Conservation (phyloP, 2,329 filamentous ascomycete genomes). For the Aspergillus costaricaensis region DNA sequence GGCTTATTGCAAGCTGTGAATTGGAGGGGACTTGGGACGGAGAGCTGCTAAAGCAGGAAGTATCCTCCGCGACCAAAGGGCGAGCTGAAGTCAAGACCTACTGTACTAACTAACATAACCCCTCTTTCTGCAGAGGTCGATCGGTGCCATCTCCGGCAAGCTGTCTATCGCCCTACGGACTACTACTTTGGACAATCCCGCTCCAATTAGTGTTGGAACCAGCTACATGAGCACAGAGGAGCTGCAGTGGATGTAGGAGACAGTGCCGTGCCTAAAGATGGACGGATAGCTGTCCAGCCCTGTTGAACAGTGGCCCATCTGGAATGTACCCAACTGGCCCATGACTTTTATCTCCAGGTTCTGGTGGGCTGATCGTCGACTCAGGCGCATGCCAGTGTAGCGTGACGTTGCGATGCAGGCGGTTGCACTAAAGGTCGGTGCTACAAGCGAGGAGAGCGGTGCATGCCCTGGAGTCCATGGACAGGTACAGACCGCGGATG, state of each 20-base stretch:
- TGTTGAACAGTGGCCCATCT: slow-evolving; percentile 1
- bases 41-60: background rate
- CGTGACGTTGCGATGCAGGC: slow-evolving; percentile 7
- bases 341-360: background rate
- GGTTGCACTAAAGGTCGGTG: background rate
- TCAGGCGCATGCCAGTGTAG: slow-evolving; percentile 5
- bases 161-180: background rate
- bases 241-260: background rate
- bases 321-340: background rate
- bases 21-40: background rate
- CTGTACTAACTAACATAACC: background rate
- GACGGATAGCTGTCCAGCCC: background rate
- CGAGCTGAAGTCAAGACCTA: background rate
- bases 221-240: background rate
- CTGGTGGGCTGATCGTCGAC: slow-evolving; percentile 11
- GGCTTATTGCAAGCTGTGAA: background rate
- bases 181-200: background rate
- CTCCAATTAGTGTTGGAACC: background rate
- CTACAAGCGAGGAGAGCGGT: background rate
- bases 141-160: background rate
- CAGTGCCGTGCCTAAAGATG: background rate
- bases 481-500: slow-evolving; percentile 2
- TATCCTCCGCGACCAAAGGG: background rate
- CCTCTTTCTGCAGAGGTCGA: background rate
- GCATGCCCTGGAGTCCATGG: slow-evolving; percentile 1